Evolutionary conservation across 1,284 basidiomycete genomes (phyloP).

Genomic region (Mycocalia duriaeana): DNA sequence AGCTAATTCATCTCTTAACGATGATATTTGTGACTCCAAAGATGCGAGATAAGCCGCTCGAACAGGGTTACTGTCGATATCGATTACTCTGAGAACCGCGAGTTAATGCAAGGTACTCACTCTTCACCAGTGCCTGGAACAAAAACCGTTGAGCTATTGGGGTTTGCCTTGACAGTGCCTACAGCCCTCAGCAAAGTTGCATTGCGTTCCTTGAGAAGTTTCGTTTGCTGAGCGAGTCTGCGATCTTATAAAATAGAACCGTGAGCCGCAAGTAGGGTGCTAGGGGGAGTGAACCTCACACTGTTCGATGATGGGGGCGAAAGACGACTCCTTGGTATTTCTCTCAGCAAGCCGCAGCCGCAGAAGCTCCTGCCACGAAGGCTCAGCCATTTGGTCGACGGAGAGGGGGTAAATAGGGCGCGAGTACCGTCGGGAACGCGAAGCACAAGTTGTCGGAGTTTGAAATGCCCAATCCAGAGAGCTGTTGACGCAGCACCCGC

Average conservation of each 20-base stretch:
- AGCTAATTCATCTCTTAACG: slow-evolving; percentile 85
- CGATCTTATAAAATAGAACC: slow-evolving; percentile 52
- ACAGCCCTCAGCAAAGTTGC: slow-evolving; percentile 77
- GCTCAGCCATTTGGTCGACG: slow-evolving; percentile 59
- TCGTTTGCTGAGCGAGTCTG: slow-evolving; percentile 83
- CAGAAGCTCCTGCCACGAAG: slow-evolving; percentile 75
- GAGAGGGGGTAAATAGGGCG: slow-evolving; percentile 7
- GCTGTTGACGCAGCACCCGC: too few relatives aligned
- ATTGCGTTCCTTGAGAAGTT: slow-evolving; percentile 86
- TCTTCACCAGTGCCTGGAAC: slow-evolving; percentile 69
- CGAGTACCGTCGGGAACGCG: slow-evolving; percentile 6
- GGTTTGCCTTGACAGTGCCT: slow-evolving; percentile 60
- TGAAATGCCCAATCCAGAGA: slow-evolving; percentile 29
- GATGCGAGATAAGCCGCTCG: slow-evolving; percentile 84
- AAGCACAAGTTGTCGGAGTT: slow-evolving; percentile 29
- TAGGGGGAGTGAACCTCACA: slow-evolving; percentile 46
- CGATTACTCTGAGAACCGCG: too few relatives aligned
- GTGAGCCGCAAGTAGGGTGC: slow-evolving; percentile 15
- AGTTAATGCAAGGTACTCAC: slow-evolving; percentile 35
- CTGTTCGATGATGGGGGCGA: slow-evolving; percentile 81
- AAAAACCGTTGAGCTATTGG: slow-evolving; percentile 58
- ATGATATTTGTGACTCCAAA: slow-evolving; percentile 89
- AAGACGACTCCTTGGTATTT: slow-evolving; percentile 72
- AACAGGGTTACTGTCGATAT: slow-evolving; percentile 81
- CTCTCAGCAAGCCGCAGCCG: slow-evolving; percentile 74